Conservation (phyloP, 2,329 filamentous ascomycete genomes). For the Davidsoniella virescens region DNA sequence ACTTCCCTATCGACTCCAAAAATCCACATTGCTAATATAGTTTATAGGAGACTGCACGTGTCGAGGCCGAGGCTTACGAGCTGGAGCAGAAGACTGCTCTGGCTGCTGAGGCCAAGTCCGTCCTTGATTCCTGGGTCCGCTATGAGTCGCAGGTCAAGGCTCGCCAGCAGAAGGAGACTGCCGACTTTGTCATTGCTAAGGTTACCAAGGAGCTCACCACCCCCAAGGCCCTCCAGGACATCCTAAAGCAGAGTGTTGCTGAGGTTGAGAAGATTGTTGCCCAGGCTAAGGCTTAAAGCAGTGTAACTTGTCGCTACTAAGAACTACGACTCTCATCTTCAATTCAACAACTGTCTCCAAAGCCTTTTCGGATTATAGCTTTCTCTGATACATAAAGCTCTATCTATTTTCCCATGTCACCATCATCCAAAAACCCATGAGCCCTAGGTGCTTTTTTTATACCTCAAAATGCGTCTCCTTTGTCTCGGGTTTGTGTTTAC, state of each 20-base stretch:
- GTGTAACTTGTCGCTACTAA: neutral
- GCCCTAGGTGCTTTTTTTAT: neutral
- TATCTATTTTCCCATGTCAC: neutral
- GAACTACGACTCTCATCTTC: neutral
- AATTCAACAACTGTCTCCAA: no score
- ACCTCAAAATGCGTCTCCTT: constrained; percentile 15
- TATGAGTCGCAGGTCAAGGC: constrained; percentile 99
- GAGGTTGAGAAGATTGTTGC: constrained; percentile 72
- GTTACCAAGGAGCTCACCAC: constrained; percentile 98
- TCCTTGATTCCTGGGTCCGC: constrained; percentile 95
- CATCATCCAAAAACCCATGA: neutral
- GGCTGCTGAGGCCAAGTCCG: constrained; percentile 80
- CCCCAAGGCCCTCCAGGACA: constrained; percentile 93
- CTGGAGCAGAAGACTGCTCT: constrained; percentile 92
- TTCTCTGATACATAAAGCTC: neutral
- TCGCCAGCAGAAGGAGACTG: constrained; percentile 93
- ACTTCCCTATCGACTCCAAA: neutral
- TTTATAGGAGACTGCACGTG: constrained; percentile 76
- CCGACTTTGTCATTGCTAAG: constrained; percentile 86
- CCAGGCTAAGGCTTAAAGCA: constrained; percentile 14
- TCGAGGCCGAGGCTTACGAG: constrained; percentile 92
- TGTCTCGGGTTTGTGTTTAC: constrained; percentile 35
- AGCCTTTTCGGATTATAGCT: neutral
- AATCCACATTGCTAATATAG: neutral
- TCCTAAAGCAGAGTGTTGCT: constrained; percentile 86